A percentile compares a stretch with the other conserved stretches of the same genome.
These are phyloP conservation scores for Hanseniaspora nectarophila DNA, from an alignment of 805 yeast species.

Conservation along the genomic window DNA sequence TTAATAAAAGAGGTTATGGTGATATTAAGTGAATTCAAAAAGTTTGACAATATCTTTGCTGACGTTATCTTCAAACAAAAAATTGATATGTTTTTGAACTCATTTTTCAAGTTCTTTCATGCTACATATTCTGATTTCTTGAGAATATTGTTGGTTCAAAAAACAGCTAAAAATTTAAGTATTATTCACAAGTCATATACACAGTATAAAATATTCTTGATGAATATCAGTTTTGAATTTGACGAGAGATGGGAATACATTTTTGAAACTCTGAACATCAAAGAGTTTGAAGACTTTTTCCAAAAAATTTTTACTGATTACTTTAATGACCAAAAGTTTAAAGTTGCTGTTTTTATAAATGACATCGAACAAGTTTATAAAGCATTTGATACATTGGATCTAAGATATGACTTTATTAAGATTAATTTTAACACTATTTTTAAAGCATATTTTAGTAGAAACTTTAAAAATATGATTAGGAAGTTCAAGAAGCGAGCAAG, in stretches of 20 bases:
- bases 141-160: neutral
- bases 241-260: conserved; percentile 3
- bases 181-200: neutral
- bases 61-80: neutral
- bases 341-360: neutral
- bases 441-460: neutral
- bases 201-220: neutral
- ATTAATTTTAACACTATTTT: neutral
- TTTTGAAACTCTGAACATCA: neutral
- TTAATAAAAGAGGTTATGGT: neutral
- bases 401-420: neutral
- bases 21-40: neutral
- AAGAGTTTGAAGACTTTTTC: neutral
- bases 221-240: neutral
- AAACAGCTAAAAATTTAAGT: neutral
- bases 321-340: neutral
- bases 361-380: neutral
- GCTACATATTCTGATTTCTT: neutral
- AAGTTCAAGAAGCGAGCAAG: neutral
- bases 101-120: neutral
- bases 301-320: neutral
- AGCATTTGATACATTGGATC: neutral
- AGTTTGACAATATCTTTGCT: neutral
- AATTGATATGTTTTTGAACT: neutral
- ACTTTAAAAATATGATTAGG: neutral